Conservation (phyloP, 495 filamentous ascomycete species). For the Pseudomonodictys pantanalensis region DNA sequence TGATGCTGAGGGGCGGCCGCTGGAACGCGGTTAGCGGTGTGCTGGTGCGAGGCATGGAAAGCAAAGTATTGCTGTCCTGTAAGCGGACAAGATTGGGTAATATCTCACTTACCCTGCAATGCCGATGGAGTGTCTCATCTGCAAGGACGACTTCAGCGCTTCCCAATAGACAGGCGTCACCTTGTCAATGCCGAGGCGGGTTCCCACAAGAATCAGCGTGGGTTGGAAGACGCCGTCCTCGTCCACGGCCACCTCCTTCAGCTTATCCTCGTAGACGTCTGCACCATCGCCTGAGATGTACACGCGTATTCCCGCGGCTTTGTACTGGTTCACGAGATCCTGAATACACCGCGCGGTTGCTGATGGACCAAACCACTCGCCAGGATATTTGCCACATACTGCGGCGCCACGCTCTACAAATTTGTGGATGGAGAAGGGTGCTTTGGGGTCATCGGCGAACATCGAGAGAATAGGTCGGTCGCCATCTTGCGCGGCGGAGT, state of each 20-base stretch:
- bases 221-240: slow-evolving; percentile 67
- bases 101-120: slow-evolving; percentile 91
- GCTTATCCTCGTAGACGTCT: slow-evolving; percentile 87
- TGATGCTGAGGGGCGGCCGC: slow-evolving; percentile 88
- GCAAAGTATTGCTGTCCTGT: too few species aligned
- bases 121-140: slow-evolving; percentile 85
- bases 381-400: slow-evolving; percentile 89
- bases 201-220: slow-evolving; percentile 83
- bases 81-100: too few species aligned
- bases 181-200: slow-evolving; percentile 86
- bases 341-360: slow-evolving; percentile 95
- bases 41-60: too few species aligned
- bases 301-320: slow-evolving; percentile 61
- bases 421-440: slow-evolving; percentile 91
- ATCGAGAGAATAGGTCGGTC: slow-evolving; percentile 73
- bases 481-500: slow-evolving; percentile 46
- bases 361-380: slow-evolving; percentile 99
- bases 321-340: slow-evolving; percentile 66
- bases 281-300: slow-evolving; percentile 87
- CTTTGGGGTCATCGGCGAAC: slow-evolving; percentile 83
- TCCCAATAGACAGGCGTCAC: slow-evolving; percentile 92
- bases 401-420: slow-evolving; percentile 87
- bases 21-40: slow-evolving; percentile 38
- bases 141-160: slow-evolving; percentile 73
- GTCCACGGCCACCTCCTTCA: slow-evolving; percentile 68